Conservation (phyloP, 345 rosid species). For the Brassica rapa region DNA sequence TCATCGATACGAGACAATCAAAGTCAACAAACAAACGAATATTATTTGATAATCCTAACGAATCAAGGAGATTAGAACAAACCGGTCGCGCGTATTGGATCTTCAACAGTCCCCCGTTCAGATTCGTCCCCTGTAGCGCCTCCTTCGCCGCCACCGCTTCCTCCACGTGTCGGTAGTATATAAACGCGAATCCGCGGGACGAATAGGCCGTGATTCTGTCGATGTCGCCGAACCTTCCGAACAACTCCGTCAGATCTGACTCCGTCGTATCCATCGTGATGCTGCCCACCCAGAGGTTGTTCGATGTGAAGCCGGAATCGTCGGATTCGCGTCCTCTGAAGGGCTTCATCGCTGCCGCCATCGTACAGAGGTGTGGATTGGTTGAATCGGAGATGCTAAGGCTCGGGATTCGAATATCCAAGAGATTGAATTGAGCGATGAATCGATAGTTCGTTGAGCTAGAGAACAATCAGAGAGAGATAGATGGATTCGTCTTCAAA, state of each 20-base stretch:
- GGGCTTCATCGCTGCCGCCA: constrained; percentile 50
- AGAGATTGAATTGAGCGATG: background rate
- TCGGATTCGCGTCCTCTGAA: constrained; percentile 46
- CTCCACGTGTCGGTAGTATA: constrained; percentile 75
- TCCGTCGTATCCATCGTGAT: constrained; percentile 60
- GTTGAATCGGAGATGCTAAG: background rate
- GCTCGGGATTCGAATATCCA: background rate
- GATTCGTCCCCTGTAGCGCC: constrained; percentile 62
- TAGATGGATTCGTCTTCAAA: background rate
- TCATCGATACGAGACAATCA: constrained; percentile 11
- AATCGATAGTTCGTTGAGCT: background rate
- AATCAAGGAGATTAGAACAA: constrained; percentile 66
- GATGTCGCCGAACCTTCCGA: constrained; percentile 65
- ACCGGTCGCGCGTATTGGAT: constrained; percentile 99
- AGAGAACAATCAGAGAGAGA: background rate
- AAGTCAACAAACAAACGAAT: constrained; percentile 5
- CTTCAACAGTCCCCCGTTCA: constrained; percentile 66
- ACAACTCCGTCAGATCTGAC: constrained; percentile 65
- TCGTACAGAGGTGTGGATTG: background rate
- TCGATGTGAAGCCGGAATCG: constrained; percentile 50
- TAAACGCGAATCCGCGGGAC: constrained; percentile 70
- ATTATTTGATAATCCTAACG: constrained; percentile 41
- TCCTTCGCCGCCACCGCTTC: constrained; percentile 82
- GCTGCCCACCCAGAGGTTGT: constrained; percentile 86
- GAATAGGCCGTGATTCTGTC: constrained; percentile 78